Percentiles rank a stretch among this genome's conserved stretches.
phyloP scores from a whole-genome alignment of 192 early-diverging fungal species.

The Entomortierella chlamydospora region DNA sequence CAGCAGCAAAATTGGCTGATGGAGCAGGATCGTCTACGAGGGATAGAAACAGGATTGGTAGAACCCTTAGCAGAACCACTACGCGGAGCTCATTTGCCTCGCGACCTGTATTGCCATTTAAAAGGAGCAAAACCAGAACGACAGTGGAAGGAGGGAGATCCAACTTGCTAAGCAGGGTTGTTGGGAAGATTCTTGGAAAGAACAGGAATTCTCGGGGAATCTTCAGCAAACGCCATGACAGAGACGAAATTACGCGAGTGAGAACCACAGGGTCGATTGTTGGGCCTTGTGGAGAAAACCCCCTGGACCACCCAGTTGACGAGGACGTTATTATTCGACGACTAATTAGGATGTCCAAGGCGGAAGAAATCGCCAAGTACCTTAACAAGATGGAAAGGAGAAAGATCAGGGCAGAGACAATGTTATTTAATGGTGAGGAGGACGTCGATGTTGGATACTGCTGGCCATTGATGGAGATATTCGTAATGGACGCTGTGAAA shows the following conservation, averaged over 20 bases:
- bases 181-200: slow-evolving; percentile 3
- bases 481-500: slow-evolving; percentile 24
- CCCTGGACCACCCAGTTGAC: neutral
- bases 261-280: neutral
- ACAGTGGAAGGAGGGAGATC: neutral
- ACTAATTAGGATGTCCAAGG: slow-evolving; percentile 1
- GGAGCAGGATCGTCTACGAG: neutral
- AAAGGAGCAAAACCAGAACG: slow-evolving; percentile 6
- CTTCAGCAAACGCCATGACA: neutral
- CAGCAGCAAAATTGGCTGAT: neutral
- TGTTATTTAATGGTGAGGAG: neutral
- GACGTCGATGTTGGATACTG: slow-evolving; percentile 7
- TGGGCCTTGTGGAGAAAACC: neutral
- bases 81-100: slow-evolving; percentile 5
- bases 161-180: neutral
- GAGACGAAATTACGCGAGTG: neutral
- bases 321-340: neutral
- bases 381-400: slow-evolving; percentile 2
- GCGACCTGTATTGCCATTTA: neutral
- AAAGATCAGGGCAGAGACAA: slow-evolving; percentile 6
- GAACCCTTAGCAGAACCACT: slow-evolving; percentile 1
- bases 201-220: neutral
- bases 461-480: slow-evolving; percentile 8
- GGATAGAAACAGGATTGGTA: neutral
- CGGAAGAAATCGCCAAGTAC: neutral